phyloP scores from a whole-genome alignment of 164 flowering plant species.

The Echeveria elegans region DNA sequence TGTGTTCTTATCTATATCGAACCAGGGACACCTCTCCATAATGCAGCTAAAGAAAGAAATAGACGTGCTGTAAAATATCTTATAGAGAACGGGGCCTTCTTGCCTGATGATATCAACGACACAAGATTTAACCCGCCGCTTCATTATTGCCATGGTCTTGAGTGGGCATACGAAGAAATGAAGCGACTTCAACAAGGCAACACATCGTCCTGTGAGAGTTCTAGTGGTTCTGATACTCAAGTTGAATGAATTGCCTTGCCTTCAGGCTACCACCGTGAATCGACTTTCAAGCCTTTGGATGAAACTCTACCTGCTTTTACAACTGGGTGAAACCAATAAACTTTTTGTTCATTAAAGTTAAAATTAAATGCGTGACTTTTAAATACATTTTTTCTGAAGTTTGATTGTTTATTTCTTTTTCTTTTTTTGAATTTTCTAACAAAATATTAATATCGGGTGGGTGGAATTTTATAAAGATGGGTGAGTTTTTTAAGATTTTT shows the following conservation, averaged over 20 bases:
- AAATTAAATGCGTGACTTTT: no score
- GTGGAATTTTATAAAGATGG: no score
- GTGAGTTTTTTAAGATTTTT: no score
- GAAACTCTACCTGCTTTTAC: no score
- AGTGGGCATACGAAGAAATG: conserved; percentile 95
- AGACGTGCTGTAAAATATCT: not conserved
- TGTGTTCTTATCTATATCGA: not conserved
- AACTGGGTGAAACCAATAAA: no score
- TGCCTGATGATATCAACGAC: conserved; percentile 62
- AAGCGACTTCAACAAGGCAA: conserved; percentile 44
- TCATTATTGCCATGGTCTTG: conserved; percentile 92
- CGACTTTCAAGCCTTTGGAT: no score
- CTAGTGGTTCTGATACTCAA: conserved; percentile 42
- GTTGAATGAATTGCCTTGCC: not conserved
- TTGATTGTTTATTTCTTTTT: no score
- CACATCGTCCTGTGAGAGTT: conserved; percentile 48
- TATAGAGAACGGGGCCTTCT: not conserved
- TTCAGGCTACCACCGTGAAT: no score
- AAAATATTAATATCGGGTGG: no score
- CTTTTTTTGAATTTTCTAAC: no score
- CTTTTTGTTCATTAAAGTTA: no score
- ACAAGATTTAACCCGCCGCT: conserved; percentile 76
- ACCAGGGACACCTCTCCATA: not conserved
- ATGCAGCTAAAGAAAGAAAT: not conserved
- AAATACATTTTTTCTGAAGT: no score